phyloP scores from a whole-genome alignment of 2,329 filamentous ascomycete species.

The Thielaviopsis ethacetica region DNA sequence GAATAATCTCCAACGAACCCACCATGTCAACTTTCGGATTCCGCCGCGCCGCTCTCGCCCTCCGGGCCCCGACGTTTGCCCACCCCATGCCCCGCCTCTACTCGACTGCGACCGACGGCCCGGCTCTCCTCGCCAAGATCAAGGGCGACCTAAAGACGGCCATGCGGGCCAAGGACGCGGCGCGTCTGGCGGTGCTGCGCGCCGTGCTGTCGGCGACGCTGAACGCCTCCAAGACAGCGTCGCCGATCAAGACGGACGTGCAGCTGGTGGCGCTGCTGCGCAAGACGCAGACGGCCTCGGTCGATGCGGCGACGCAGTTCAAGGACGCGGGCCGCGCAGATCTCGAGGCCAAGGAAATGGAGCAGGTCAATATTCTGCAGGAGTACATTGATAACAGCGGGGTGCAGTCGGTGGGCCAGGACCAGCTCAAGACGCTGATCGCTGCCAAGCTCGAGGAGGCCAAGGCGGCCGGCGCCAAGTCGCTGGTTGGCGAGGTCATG shows the following conservation, averaged over 20 bases:
- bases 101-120: slow-evolving; percentile 18
- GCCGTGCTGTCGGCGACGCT: slow-evolving; percentile 51
- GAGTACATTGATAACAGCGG: slow-evolving; percentile 45
- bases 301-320: slow-evolving; percentile 48
- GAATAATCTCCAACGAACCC: slow-evolving; percentile 6
- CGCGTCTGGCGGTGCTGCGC: slow-evolving; percentile 53
- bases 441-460: slow-evolving; percentile 33
- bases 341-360: slow-evolving; percentile 52
- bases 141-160: slow-evolving; percentile 47
- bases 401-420: slow-evolving; percentile 40
- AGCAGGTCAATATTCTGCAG: slow-evolving; percentile 46
- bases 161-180: slow-evolving; percentile 47
- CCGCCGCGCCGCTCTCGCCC: slow-evolving; percentile 4
- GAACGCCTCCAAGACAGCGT: slow-evolving; percentile 57
- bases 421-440: slow-evolving; percentile 40
- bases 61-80: not conserved
- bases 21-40: slow-evolving; percentile 14
- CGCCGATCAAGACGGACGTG: slow-evolving; percentile 53
- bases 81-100: slow-evolving; percentile 1
- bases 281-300: slow-evolving; percentile 40
- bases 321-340: slow-evolving; percentile 46
- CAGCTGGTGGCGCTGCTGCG: slow-evolving; percentile 52
- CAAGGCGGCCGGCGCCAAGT: slow-evolving; percentile 28
- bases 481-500: slow-evolving; percentile 44
- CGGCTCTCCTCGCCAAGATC: slow-evolving; percentile 34